Base-by-base conservation (phyloP, 768 basidiomycete genomes). In the Suillus luteus region DNA sequence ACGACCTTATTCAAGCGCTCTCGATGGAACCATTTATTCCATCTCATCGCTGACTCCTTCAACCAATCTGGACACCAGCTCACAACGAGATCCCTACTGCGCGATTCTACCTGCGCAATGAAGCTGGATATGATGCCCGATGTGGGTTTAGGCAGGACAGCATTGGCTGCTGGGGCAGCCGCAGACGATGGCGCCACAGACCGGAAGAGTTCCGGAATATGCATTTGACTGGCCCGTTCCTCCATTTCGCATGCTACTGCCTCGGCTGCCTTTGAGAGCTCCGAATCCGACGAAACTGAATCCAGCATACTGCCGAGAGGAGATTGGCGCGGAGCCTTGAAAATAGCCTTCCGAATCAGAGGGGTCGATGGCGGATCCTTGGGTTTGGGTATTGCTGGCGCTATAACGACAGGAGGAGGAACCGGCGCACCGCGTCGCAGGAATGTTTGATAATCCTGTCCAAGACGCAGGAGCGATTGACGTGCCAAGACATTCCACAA, bases 391-490 rank as follows among this genome's bases (percentile, higher is more conserved):
- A 78, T 72, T 8, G 71, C 62, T 1, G 72, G 24, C n/a, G 80
- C 70, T 8, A 67, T 57, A 22, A 66, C 57, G 19, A 63, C 65
- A 17, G 35, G 68, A 63, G 71, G 59, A 10, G 76, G 69, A 1
- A 72, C 69, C 7, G 79, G 79, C 22, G 78, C 76, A 1, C 92
- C 92, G n/a, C 84, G 78, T 1, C 84, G 80, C 3, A 89, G 75
- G 55, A 93, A 77, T 0, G 80, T 76, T 67, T 89, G 89, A 65
- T 92, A 92, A 72, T 94, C 90, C 1, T 77, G 71, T 10, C 90
- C 91, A 1, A 93, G 79, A 8, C 83, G 71, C 11, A 90, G 69
- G 2, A 94, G 79, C 9, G 83, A 79, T 61, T 87, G 85, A 5
- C 90, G 82, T 9, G 79, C 78, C 38, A 92, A 75, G 2, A 80